Evolutionary conservation across 2,329 filamentous ascomycete genomes (phyloP).

Genomic region (Zalaria obscura): DNA sequence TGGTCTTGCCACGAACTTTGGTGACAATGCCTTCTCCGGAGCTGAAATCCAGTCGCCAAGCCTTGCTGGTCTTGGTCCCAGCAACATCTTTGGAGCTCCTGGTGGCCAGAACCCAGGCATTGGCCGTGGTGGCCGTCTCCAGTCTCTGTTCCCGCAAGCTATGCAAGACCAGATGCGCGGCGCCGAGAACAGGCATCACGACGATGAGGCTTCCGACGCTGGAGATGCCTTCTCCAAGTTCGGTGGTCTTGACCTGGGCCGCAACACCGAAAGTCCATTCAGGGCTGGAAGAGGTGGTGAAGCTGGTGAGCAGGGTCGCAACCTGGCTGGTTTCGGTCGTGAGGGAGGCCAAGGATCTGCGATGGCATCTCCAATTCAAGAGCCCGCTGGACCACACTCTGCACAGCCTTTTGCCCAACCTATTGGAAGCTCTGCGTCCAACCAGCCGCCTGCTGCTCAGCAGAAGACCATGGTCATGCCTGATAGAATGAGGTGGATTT

Average conservation of each 20-base stretch:
- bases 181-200: conserved; percentile 28
- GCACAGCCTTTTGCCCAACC: conserved; percentile 11
- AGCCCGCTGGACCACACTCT: conserved; percentile 4
- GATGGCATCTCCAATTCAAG: neutral
- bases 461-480: conserved; percentile 96
- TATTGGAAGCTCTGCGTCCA: conserved; percentile 39
- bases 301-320: conserved; percentile 4
- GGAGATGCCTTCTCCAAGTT: conserved; percentile 9
- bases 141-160: conserved; percentile 71
- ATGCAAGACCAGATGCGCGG: conserved; percentile 85
- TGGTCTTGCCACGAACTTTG: conserved; percentile 36
- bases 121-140: conserved; percentile 51
- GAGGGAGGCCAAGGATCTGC: neutral
- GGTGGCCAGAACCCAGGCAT: conserved; percentile 36
- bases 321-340: conserved; percentile 5
- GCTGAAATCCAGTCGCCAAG: conserved; percentile 66
- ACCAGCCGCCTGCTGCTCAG: conserved; percentile 53
- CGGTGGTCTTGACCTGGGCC: neutral
- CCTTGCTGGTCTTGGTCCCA: conserved; percentile 50
- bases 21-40: conserved; percentile 46
- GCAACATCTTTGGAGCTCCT: conserved; percentile 49
- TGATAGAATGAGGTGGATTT: conserved; percentile 97
- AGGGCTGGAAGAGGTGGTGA: conserved; percentile 8
- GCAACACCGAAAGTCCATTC: conserved; percentile 45
- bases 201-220: conserved; percentile 40